Conservation (phyloP, 768 basidiomycete species). For the Hortiboletus flavorubellus region DNA sequence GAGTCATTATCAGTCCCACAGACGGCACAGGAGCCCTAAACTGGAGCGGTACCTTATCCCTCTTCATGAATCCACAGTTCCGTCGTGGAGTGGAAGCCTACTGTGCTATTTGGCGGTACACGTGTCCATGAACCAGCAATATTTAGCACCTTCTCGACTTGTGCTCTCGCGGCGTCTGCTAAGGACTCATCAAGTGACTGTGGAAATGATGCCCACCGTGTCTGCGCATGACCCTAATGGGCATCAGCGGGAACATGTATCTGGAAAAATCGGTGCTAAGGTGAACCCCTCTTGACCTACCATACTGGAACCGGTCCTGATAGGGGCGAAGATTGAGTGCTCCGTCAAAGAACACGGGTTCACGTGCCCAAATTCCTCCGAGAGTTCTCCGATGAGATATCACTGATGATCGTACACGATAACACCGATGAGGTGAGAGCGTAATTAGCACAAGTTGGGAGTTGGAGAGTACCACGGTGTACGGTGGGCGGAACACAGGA, state of each 20-base stretch:
- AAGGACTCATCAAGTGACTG: too few species aligned
- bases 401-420: slow-evolving; percentile 44
- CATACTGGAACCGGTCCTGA: slow-evolving; percentile 42
- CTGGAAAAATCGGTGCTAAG: slow-evolving; percentile 43
- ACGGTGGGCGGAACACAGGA: slow-evolving; percentile 29
- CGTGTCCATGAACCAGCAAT: slow-evolving; percentile 46
- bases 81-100: slow-evolving; percentile 15
- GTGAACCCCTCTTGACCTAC: slow-evolving; percentile 41
- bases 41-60: neutral
- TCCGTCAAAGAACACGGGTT: slow-evolving; percentile 45
- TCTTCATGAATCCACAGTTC: slow-evolving; percentile 12
- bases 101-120: slow-evolving; percentile 16
- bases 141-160: slow-evolving; percentile 33
- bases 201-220: slow-evolving; percentile 1
- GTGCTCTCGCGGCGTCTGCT: slow-evolving; percentile 31
- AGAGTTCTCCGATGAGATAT: slow-evolving; percentile 45
- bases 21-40: neutral
- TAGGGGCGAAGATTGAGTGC: slow-evolving; percentile 51
- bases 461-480: slow-evolving; percentile 29
- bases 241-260: slow-evolving; percentile 46
- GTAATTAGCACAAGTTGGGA: slow-evolving; percentile 49
- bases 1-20: slow-evolving; percentile 20
- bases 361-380: slow-evolving; percentile 38
- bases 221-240: slow-evolving; percentile 26
- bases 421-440: slow-evolving; percentile 49